A percentile compares a stretch with the other conserved stretches of the same genome.
Evolutionary conservation across 2,329 filamentous ascomycete species (phyloP).

Genomic region (Pleoardoris graminearum): DNA sequence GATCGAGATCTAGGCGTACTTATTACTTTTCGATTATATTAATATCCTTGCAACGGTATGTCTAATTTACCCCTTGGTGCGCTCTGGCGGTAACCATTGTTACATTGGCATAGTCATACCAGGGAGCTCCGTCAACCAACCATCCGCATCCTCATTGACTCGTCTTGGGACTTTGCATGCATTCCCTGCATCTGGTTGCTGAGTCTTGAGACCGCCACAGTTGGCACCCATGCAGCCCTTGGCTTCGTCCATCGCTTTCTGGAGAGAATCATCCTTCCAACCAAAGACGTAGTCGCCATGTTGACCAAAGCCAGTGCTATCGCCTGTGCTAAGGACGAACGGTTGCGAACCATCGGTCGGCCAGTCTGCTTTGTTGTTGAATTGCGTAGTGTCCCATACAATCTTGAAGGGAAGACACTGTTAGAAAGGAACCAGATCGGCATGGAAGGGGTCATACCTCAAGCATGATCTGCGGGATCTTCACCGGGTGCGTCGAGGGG

Average conservation of each 20-base stretch:
- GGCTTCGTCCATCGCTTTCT: slow-evolving; percentile 37
- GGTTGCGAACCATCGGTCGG: slow-evolving; percentile 33
- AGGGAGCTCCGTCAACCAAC: slow-evolving; percentile 25
- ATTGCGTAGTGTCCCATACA: slow-evolving; percentile 50
- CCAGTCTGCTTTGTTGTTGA: slow-evolving; percentile 42
- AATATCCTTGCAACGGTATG: too few relatives aligned
- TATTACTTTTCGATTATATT: too few relatives aligned
- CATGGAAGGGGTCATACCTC: slow-evolving; percentile 34
- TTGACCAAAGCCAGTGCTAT: slow-evolving; percentile 25
- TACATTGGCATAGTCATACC: slow-evolving; percentile 19
- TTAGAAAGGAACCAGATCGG: not conserved
- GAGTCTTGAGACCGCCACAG: slow-evolving; percentile 31
- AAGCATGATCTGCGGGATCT: slow-evolving; percentile 52
- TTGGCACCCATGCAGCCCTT: slow-evolving; percentile 34
- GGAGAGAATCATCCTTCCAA: slow-evolving; percentile 35
- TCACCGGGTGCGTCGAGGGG: slow-evolving; percentile 49
- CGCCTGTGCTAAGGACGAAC: slow-evolving; percentile 31
- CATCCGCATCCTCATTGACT: slow-evolving; percentile 31
- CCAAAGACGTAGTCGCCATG: slow-evolving; percentile 38
- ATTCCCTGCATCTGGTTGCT: slow-evolving; percentile 25
- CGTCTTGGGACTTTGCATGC: slow-evolving; percentile 27
- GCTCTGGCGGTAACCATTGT: too few relatives aligned
- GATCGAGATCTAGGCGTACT: too few relatives aligned
- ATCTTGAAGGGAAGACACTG: too few relatives aligned
- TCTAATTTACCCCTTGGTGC: too few relatives aligned